Percentiles rank a stretch among this genome's conserved stretches.
phyloP scores from a whole-genome alignment of 1,139 yeast species.

The Taiozyma sp. region DNA sequence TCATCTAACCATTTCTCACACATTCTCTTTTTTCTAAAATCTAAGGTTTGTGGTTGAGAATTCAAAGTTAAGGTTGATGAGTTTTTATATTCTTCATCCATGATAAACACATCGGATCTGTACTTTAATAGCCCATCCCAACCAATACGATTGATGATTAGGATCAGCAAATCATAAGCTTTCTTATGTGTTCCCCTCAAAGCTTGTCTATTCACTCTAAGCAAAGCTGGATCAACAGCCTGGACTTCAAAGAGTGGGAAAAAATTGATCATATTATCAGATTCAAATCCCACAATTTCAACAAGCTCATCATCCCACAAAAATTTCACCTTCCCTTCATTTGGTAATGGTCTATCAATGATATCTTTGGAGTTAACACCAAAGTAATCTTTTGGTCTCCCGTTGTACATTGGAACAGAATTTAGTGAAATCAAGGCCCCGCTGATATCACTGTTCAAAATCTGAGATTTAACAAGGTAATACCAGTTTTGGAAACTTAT shows the following conservation, averaged over 20 bases:
- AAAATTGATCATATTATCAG: slow-evolving; percentile 37
- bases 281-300: slow-evolving; percentile 54
- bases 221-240: slow-evolving; percentile 59
- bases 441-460: slow-evolving; percentile 62
- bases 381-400: slow-evolving; percentile 53
- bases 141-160: slow-evolving; percentile 64
- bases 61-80: slow-evolving; percentile 12
- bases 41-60: slow-evolving; percentile 1
- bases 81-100: slow-evolving; percentile 79
- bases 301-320: slow-evolving; percentile 44
- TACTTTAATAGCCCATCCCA: slow-evolving; percentile 84
- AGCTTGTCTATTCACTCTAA: slow-evolving; percentile 69
- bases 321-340: slow-evolving; percentile 52
- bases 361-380: slow-evolving; percentile 62
- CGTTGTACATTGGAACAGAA: slow-evolving; percentile 84
- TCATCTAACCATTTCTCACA: slow-evolving; percentile 96
- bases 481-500: slow-evolving; percentile 86
- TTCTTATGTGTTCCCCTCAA: slow-evolving; percentile 73
- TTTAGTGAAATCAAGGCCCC: slow-evolving; percentile 79
- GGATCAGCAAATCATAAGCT: slow-evolving; percentile 67
- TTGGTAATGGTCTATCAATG: slow-evolving; percentile 70
- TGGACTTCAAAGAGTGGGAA: slow-evolving; percentile 37
- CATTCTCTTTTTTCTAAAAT: slow-evolving; percentile 62
- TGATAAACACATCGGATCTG: slow-evolving; percentile 83
- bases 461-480: slow-evolving; percentile 64